Evolutionary conservation across 345 rosid genomes (phyloP).

Genomic region (Eucalyptus cloeziana): DNA sequence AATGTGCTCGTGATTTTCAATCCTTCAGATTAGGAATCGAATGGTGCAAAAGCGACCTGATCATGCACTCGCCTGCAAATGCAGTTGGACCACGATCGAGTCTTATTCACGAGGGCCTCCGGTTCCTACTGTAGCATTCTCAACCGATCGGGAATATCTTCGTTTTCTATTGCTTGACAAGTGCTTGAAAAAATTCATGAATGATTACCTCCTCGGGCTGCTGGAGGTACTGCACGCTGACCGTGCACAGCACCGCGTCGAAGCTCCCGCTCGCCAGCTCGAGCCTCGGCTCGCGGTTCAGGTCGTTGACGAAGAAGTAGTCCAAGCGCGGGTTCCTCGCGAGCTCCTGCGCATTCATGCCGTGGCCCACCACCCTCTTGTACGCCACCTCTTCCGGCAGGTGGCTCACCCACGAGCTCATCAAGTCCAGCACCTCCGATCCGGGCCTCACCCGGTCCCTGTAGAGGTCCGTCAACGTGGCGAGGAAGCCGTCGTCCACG

Average conservation of each 20-base stretch:
- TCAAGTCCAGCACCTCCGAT: slow-evolving; percentile 65
- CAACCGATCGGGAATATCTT: neutral
- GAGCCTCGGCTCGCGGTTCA: slow-evolving; percentile 50
- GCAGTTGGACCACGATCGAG: neutral
- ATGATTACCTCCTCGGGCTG: slow-evolving; percentile 71
- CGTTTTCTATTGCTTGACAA: neutral
- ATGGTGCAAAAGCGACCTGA: neutral
- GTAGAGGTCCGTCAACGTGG: slow-evolving; percentile 53
- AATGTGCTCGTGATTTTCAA: neutral
- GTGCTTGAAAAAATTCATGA: neutral
- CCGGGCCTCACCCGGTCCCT: slow-evolving; percentile 47
- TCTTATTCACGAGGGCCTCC: neutral
- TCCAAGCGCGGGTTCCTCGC: slow-evolving; percentile 59
- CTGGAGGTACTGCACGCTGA: slow-evolving; percentile 82
- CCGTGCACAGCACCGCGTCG: slow-evolving; percentile 70
- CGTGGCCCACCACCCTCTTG: slow-evolving; percentile 82
- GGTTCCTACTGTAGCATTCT: neutral
- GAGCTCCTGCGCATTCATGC: slow-evolving; percentile 91
- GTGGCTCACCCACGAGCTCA: slow-evolving; percentile 96
- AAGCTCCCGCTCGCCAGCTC: slow-evolving; percentile 43
- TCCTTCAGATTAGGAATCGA: neutral
- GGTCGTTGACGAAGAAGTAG: slow-evolving; percentile 53
- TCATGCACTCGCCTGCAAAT: neutral
- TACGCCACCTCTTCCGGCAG: slow-evolving; percentile 49
- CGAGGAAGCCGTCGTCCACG: slow-evolving; percentile 67